phyloP scores from a whole-genome alignment of 441 rosid genomes.

The Syzygium syzygioides region DNA sequence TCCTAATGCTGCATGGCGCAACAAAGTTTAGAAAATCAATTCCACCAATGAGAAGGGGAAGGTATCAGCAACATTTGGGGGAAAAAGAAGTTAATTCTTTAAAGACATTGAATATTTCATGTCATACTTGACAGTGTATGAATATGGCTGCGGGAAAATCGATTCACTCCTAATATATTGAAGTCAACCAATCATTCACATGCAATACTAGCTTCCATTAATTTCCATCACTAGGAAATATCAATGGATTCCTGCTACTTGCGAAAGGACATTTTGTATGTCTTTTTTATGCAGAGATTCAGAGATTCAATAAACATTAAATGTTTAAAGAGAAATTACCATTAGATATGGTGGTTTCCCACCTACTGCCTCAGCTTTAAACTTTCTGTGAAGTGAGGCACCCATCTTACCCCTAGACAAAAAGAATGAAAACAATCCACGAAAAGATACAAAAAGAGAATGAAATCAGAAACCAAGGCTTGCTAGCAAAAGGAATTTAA shows the following conservation, averaged over 20 bases:
- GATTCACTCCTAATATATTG: not conserved
- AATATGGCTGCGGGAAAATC: not conserved
- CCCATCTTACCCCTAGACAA: conserved; percentile 73
- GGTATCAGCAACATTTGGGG: not conserved
- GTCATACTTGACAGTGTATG: not conserved
- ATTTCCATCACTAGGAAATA: not conserved
- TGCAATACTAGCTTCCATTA: not conserved
- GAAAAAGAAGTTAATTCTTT: not conserved
- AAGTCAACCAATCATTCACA: not conserved
- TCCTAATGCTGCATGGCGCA: not conserved
- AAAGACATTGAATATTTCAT: not conserved
- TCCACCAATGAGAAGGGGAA: not conserved
- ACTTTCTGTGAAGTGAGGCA: conserved; percentile 56
- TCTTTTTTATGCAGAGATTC: not conserved
- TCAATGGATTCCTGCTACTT: not conserved
- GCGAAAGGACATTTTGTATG: not conserved
- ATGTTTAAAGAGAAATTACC: conserved; percentile 23
- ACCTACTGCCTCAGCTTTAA: conserved; percentile 45
- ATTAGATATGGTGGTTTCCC: conserved; percentile 62
- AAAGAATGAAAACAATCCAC: not conserved
- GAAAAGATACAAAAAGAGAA: not conserved
- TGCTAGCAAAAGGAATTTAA: not conserved
- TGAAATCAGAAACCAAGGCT: not conserved
- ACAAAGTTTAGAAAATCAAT: not conserved
- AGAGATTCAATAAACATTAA: not conserved